Evolutionary conservation across 2,329 filamentous ascomycete species (phyloP).

Genomic region (Aquanectria penicillioides): DNA sequence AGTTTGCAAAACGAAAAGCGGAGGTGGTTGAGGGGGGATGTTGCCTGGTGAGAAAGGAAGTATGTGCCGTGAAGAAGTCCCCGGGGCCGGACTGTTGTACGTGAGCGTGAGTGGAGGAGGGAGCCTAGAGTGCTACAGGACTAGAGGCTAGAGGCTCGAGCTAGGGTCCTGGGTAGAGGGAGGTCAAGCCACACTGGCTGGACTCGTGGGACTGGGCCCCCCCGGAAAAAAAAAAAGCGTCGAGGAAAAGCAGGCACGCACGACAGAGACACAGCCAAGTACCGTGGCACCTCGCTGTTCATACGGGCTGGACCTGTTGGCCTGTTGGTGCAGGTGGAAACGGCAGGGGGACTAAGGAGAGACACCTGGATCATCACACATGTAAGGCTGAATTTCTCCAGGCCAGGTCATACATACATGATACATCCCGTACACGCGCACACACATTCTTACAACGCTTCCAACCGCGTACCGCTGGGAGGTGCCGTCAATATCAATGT

Average conservation of each 20-base stretch:
- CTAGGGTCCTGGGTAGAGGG: too few species aligned
- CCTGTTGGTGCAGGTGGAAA: slow-evolving; percentile 1
- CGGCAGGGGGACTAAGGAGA: not conserved
- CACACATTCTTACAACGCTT: too few species aligned
- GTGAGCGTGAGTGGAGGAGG: slow-evolving; percentile 39
- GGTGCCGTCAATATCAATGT: not conserved
- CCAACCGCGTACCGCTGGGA: too few species aligned
- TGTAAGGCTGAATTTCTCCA: not conserved
- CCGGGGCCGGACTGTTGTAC: slow-evolving; percentile 30
- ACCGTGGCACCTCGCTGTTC: too few species aligned
- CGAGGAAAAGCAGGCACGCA: not conserved
- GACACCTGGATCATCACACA: not conserved
- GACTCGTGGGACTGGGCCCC: slow-evolving; percentile 14
- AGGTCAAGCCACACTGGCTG: slow-evolving; percentile 20
- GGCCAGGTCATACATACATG: slow-evolving; percentile 3
- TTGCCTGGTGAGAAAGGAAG: slow-evolving; percentile 36
- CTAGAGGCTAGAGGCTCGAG: slow-evolving; percentile 15
- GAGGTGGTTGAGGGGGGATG: slow-evolving; percentile 22
- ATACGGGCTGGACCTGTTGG: not conserved
- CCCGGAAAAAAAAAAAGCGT: not conserved
- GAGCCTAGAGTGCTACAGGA: slow-evolving; percentile 22
- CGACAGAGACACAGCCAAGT: not conserved
- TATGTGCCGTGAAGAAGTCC: slow-evolving; percentile 27
- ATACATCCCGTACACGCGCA: too few species aligned
- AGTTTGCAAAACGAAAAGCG: slow-evolving; percentile 8